phyloP scores from a whole-genome alignment of 345 rosid genomes.

The Populus pruinosa region DNA sequence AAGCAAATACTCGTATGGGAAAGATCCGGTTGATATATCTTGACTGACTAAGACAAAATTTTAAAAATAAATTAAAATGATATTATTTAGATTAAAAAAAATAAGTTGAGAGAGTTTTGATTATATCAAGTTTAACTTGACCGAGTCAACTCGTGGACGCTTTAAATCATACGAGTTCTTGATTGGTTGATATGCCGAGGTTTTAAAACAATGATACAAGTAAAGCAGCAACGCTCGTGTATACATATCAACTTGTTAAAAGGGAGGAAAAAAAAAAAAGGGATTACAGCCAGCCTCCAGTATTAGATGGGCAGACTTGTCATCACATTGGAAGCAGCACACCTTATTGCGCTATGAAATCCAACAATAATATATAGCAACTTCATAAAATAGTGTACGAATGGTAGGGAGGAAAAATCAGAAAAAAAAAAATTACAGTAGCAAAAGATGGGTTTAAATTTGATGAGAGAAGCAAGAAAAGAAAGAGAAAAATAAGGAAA shows the following conservation, averaged over 20 bases:
- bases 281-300: neutral
- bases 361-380: neutral
- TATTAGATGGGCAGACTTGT: slow-evolving; percentile 4
- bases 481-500: too few species aligned
- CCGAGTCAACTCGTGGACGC: too few species aligned
- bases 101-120: too few species aligned
- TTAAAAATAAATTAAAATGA: too few species aligned
- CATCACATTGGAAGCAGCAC: slow-evolving; percentile 1
- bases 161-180: too few species aligned
- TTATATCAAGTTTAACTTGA: too few species aligned
- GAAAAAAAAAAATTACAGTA: neutral
- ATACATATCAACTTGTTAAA: neutral
- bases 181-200: too few species aligned
- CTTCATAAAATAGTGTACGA: neutral
- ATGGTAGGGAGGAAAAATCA: neutral
- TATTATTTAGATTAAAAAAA: too few species aligned
- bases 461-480: neutral
- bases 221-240: neutral
- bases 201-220: too few species aligned
- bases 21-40: too few species aligned
- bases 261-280: neutral
- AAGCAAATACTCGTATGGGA: too few species aligned
- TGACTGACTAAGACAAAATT: too few species aligned
- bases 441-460: neutral
- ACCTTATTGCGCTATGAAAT: slow-evolving; percentile 12